Conservation (phyloP, 2,329 filamentous ascomycete genomes). For the Colletotrichum orbiculare region DNA sequence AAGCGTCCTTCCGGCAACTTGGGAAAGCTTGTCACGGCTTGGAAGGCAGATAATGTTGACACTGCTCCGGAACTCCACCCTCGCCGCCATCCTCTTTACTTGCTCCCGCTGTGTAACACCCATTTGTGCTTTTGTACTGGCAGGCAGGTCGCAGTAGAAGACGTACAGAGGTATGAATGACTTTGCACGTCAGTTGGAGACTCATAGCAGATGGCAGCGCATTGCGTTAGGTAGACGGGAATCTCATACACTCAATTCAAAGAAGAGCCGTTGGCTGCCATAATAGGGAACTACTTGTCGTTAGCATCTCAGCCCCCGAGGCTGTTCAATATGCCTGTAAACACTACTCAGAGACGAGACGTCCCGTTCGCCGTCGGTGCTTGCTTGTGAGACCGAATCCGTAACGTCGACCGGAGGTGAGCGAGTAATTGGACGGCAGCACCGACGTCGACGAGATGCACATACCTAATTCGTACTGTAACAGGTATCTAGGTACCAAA, state of each 20-base stretch:
- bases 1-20: conserved; percentile 31
- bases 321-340: background rate
- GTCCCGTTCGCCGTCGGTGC: background rate
- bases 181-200: conserved; percentile 20
- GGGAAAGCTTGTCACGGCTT: conserved; percentile 18
- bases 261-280: no score
- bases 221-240: conserved; percentile 25
- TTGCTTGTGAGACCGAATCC: background rate
- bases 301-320: no score
- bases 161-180: conserved; percentile 18
- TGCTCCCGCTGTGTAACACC: conserved; percentile 31
- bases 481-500: no score
- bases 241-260: conserved; percentile 20
- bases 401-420: background rate
- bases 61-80: conserved; percentile 5
- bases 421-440: conserved; percentile 21
- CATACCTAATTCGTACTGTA: no score
- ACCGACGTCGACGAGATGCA: no score
- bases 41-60: conserved; percentile 15
- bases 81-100: background rate
- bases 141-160: conserved; percentile 18
- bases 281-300: no score
- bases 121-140: conserved; percentile 11
- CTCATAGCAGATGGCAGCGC: conserved; percentile 22
- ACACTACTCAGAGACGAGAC: background rate